Base-by-base conservation (phyloP, 208 protist species). In the Leishmania tarentolae region DNA sequence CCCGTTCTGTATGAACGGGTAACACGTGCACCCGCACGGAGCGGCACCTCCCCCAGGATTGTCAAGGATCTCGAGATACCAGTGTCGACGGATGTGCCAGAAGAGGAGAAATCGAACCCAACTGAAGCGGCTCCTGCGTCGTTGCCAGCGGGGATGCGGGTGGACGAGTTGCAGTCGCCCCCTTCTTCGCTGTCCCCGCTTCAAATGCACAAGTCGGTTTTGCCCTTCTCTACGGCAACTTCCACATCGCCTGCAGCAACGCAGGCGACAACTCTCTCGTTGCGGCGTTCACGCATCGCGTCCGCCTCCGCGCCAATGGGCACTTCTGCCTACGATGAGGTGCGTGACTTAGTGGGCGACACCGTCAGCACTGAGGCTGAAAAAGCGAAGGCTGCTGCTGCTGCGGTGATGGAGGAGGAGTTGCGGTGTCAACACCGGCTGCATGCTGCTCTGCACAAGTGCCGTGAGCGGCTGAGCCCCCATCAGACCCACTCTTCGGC, bases 1-100 rank as follows among this genome's bases (percentile, higher is more conserved):
- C 87, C 88, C 11, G 78, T 97, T 9, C 69, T 97, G 79, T 97
- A 95, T 78, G 86, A 92, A 52, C 87, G 87, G 1, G 74, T 63
- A 0, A 40, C 42, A 19, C 69, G 53, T 7, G 74, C 56, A 5
- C 40, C 74, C 9, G 19, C 37, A 37, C 52, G 35, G 56, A 44
- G 40, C 19, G 37, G 40, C 56, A 5, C 37, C 53, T 24, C 56
- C 7, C 6, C 31, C 21, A 40, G 19, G 21, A n/a, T 24, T 56
- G 40, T 47, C 37, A 31, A n/a, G 53, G 74, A n/a, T 65, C 35
- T 46, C 21, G 74, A 61, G 74, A 35, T 44, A 56, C 37, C 24
- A 19, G 56, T 2, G 35, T 8, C 35, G 40, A 44, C 69, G 50
- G 69, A 73, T 53, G 44, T 2, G 42, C 21, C 28, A 15, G 40